phyloP scores from a whole-genome alignment of 306 rosid genomes.

The Cotoneaster glaucophyllus region DNA sequence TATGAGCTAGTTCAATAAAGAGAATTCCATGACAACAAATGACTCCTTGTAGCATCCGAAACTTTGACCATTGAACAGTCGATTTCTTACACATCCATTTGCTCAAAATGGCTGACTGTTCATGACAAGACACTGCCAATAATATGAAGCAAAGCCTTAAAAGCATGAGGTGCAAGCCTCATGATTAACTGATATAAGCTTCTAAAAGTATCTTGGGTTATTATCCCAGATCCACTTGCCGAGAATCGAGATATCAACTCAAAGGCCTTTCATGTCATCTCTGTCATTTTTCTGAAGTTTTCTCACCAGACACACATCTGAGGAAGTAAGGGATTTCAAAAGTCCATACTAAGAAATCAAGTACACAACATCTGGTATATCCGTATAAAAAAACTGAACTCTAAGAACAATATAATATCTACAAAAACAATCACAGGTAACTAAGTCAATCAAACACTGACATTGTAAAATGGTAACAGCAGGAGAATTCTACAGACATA shows the following conservation, averaged over 20 bases:
- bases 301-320: neutral
- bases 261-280: neutral
- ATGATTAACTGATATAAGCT: neutral
- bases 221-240: neutral
- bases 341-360: neutral
- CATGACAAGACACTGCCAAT: neutral
- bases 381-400: neutral
- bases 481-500: neutral
- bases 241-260: neutral
- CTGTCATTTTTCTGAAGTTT: neutral
- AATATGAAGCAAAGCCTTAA: neutral
- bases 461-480: neutral
- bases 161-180: neutral
- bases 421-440: too few species aligned
- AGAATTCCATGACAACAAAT: neutral
- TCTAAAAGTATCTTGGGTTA: neutral
- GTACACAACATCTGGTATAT: neutral
- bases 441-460: neutral
- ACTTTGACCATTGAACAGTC: neutral
- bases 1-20: neutral
- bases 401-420: neutral
- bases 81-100: neutral
- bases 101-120: neutral
- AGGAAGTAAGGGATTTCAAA: neutral
- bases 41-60: neutral